Base-by-base conservation (phyloP, 148 eudicot species). In the Polygonum maritimum region DNA sequence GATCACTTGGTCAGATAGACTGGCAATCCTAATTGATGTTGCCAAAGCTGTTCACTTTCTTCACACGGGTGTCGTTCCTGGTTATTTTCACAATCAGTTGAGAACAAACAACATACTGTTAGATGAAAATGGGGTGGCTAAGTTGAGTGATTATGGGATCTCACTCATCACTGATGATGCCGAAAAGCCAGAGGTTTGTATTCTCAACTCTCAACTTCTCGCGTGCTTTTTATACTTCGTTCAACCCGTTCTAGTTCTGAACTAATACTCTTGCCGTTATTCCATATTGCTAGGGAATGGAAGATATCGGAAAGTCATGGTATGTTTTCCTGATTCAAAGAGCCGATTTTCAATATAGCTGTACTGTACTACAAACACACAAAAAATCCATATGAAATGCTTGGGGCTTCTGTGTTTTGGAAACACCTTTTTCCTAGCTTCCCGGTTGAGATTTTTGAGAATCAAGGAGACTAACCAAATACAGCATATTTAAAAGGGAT, bases 31-130 rank as follows among this genome's bases (percentile, higher is more conserved):
- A 44, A 89, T 88, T 62, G 91, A 87, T 71, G 77, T 86, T 60
- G 93, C 93, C 40, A 88, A 88, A 78, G 93, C 93, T 38, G 91
- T 88, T 74, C 87, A 89, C 82, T 89, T 88, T 78, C 78, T 89
- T 52, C 93, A 89, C 71, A 83, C 88, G 1, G 88, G 91, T 15
- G 89, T 86, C 15, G 83, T 87, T 75, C 86, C 88, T 18, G 81
- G 82, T 79, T 84, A 84, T 75, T 80, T 80, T 69, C 83, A 73
- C 72, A 89, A 87, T 76, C 81, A 82, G 48, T 78, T 89, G 67
- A 89, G 80, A 79, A 83, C 91, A 7, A 83, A 84, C 65, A 89
- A 88, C 58, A 85, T 89, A 79, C 78, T 89, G 58, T 87, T 89
- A 11, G 91, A 89, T 71, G 91, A 89, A 81, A 86, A 89, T 82